Evolutionary conservation across 257 asterid genomes (phyloP), one percentile per base, ranked within the genome.

Genomic region (Prunella vulgaris): DNA sequence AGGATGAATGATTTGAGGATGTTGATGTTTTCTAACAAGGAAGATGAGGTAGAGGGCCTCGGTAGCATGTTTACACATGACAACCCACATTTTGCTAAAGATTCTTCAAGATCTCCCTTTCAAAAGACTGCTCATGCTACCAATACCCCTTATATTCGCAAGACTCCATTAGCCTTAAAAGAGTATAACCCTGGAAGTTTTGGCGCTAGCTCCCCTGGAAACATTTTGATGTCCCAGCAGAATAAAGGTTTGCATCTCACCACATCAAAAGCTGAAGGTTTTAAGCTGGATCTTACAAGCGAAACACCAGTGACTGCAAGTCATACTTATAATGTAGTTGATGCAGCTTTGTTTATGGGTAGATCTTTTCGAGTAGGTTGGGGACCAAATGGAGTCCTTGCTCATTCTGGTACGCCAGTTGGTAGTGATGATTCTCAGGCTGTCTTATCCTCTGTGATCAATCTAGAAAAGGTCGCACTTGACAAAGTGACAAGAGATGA

Each of bases 321-420:
- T 75, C 88, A 84, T 74, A 87, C 97, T n/a, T 62, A 62, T 59
- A 85, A 89, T 78, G 65, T 91, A 33, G 99, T 91, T 75, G 99
- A 94, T 73, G 97, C 99, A n/a, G 97, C 92, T 66, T 80, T 94
- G 74, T 94, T 94, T 84, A 87, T 91, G 97, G 96, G 99, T 57
- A 87, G 97, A 83, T 91, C 97, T 5, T 94, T 94, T 80, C 93
- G 99, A 33, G 96, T 87, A 52, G 97, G 99, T 65, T 94, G 99
- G 99, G 99, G 99, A 59, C 99, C 97, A 20, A 89, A 89, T 74
- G 97, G 99, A 7, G 82, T 86, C 60, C 95, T 94, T 76, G 88
- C 91, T 75, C 97, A 93, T 82, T 87, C 97, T 77, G 99, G 97
- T 38, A 84, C 68, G 81, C 93, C 94, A 73, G 87, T 90, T 83